Conservation (phyloP, 306 rosid species). For the Senna tora region DNA sequence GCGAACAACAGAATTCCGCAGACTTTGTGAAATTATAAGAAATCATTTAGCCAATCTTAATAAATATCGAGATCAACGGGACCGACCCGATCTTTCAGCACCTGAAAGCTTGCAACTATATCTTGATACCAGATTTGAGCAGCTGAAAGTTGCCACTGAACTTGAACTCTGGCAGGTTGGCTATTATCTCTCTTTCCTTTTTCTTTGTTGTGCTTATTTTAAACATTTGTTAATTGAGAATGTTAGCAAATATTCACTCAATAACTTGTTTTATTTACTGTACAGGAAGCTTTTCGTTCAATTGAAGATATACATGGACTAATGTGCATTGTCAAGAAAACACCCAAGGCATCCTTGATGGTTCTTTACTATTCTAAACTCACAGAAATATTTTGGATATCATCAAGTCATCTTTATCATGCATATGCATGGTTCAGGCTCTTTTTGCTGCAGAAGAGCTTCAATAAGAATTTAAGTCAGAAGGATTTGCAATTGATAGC, state of each 20-base stretch:
- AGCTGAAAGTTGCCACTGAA: constrained; percentile 93
- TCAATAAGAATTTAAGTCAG: constrained; percentile 92
- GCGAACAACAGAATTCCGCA: constrained; percentile 90
- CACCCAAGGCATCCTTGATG: constrained; percentile 94
- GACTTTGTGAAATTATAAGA: constrained; percentile 91
- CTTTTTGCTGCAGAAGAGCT: constrained; percentile 82
- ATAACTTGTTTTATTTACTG: constrained; percentile 22
- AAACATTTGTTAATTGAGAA: not conserved
- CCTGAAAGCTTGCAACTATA: constrained; percentile 95
- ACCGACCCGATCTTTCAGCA: constrained; percentile 84
- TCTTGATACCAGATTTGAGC: constrained; percentile 95
- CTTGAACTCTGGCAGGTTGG: constrained; percentile 98
- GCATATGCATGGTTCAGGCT: constrained; percentile 98
- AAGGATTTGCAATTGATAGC: constrained; percentile 97
- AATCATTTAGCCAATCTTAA: constrained; percentile 88
- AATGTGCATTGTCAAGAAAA: constrained; percentile 97
- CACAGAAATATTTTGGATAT: constrained; percentile 89
- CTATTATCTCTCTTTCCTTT: not conserved
- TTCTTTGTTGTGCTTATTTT: not conserved
- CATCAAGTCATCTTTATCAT: constrained; percentile 87
- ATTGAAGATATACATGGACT: constrained; percentile 94
- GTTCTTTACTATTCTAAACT: constrained; percentile 92
- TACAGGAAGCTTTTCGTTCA: constrained; percentile 97
- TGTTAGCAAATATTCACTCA: not conserved
- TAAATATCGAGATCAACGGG: constrained; percentile 94